Conservation (phyloP, 2,329 filamentous ascomycete species). For the Aspergillus novofumigatus region DNA sequence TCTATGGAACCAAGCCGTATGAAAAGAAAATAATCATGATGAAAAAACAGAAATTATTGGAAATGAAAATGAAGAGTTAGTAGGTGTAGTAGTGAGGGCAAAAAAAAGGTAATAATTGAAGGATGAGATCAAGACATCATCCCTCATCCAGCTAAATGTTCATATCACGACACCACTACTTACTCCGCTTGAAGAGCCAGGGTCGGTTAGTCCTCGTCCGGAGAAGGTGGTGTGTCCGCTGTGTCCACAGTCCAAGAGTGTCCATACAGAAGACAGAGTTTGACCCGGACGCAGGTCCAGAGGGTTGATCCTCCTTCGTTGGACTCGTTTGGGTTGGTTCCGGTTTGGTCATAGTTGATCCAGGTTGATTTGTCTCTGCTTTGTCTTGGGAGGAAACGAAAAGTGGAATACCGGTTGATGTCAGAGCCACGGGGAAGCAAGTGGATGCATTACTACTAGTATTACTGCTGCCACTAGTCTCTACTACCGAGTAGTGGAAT, state of each 20-base stretch:
- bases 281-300: slow-evolving; percentile 38
- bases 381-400: slow-evolving; percentile 22
- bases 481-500: slow-evolving; percentile 17
- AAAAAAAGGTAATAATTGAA: slow-evolving; percentile 15
- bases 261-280: slow-evolving; percentile 32
- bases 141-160: slow-evolving; percentile 22
- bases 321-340: slow-evolving; percentile 29
- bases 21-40: slow-evolving; percentile 8
- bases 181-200: slow-evolving; percentile 23
- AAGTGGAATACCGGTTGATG: slow-evolving; percentile 34
- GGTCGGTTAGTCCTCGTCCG: slow-evolving; percentile 28
- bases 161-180: slow-evolving; percentile 14
- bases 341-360: slow-evolving; percentile 23
- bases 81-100: slow-evolving; percentile 6
- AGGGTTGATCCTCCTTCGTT: slow-evolving; percentile 38
- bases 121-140: slow-evolving; percentile 37
- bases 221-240: slow-evolving; percentile 22
- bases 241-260: neutral
- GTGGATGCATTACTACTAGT: slow-evolving; percentile 23
- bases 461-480: neutral
- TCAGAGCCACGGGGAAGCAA: slow-evolving; percentile 31
- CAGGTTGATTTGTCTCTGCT: slow-evolving; percentile 23
- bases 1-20: slow-evolving; percentile 1
- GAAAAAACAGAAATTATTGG: slow-evolving; percentile 30
- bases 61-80: slow-evolving; percentile 16